Evolutionary conservation across 208 protist genomes (phyloP), one percentile per base, ranked within the genome.

Genomic region (Trypanosoma platydactyli): DNA sequence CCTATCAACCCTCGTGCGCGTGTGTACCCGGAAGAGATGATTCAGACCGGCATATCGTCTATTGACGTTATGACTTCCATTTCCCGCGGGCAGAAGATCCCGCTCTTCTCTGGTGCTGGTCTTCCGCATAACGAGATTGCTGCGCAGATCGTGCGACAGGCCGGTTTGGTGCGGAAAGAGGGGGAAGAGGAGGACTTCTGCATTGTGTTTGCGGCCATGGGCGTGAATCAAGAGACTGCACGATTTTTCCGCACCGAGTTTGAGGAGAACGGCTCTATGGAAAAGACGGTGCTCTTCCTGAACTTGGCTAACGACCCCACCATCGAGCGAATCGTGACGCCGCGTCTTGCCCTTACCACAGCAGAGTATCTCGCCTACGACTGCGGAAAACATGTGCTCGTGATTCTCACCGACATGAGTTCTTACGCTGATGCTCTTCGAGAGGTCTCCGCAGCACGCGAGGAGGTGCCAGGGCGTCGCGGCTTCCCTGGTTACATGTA

Each of bases 401-500:
- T 99, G 59, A 99, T 99, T 77, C 81, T 99, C 15, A 99, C 99
- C 20, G 99, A 99, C 84, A 99, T 99, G 99, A 98, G 86, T 66
- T 99, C 98, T 16, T 99, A 99, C 81, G 99, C 99, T 42, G 99
- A 99, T 85, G 99, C 99, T 7, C 93, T 99, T 38, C 98, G 99
- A 93, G 99, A 99, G 89, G 98, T 99, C 30, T 99, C 98, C 3
- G 98, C 98, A 45, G 98, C 98, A 51, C 92, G 98, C 83, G 98
- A 99, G 84, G 99, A 99, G 90, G 98, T 99, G 56, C 99, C 99
- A 40, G 99, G 99, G 53, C 92, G 99, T 63, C 92, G 99, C 79
- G 98, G 98, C 77, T 99, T 99, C 85, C 99, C 99, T 42, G 99
- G 99, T 84, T 99, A 99, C 86, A 99, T 99, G 98, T 99, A 99